phyloP scores from a whole-genome alignment of 2,329 filamentous ascomycete species.

The Fusarium albosuccineum region DNA sequence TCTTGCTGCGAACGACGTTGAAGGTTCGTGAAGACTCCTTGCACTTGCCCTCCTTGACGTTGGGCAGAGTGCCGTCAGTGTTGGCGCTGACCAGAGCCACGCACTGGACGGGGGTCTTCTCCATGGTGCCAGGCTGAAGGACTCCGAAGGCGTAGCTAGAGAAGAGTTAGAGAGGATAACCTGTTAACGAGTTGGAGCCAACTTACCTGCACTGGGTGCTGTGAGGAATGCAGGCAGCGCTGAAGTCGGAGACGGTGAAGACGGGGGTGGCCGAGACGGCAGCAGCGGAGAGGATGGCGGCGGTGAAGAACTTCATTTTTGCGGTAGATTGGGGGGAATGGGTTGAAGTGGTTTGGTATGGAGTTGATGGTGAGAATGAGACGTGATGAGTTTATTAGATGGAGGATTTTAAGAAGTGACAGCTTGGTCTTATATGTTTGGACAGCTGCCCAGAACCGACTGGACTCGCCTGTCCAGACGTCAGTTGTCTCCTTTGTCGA shows the following conservation, averaged over 20 bases:
- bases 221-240: conserved; percentile 25
- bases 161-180: too few species aligned
- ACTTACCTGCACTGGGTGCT: conserved; percentile 28
- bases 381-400: background rate
- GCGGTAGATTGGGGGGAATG: background rate
- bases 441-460: background rate
- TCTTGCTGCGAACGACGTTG: conserved; percentile 37
- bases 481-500: conserved; percentile 11
- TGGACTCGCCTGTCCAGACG: background rate
- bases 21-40: conserved; percentile 48
- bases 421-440: conserved; percentile 8
- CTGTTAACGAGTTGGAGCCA: background rate
- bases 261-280: conserved; percentile 8
- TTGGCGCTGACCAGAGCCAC: conserved; percentile 31
- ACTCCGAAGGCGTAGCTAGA: conserved; percentile 31
- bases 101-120: conserved; percentile 46
- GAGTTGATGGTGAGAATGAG: background rate
- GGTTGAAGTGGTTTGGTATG: background rate
- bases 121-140: conserved; percentile 39
- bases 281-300: conserved; percentile 25
- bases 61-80: conserved; percentile 46
- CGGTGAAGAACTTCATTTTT: conserved; percentile 38
- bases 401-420: background rate
- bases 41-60: conserved; percentile 48
- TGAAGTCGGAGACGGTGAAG: conserved; percentile 28